Percentiles rank a stretch among this genome's conserved stretches.
phyloP scores from a whole-genome alignment of 306 rosid genomes.

The Castanea mollissima region DNA sequence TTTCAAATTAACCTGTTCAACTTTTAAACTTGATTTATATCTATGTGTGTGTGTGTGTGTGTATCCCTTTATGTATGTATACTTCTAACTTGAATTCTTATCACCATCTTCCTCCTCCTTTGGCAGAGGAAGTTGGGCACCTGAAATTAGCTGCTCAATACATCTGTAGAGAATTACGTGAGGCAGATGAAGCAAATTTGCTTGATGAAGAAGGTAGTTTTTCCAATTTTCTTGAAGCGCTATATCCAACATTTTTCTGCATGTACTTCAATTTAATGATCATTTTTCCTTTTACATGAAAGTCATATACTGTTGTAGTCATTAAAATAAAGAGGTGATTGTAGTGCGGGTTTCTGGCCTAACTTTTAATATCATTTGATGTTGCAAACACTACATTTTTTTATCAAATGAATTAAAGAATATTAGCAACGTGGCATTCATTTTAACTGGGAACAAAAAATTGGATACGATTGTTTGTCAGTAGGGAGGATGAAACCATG shows the following conservation, averaged over 20 bases:
- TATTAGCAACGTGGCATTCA: not conserved
- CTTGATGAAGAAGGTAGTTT: conserved; percentile 81
- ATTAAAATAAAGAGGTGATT: not conserved
- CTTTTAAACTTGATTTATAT: not conserved
- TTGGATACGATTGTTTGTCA: not conserved
- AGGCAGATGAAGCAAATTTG: conserved; percentile 85
- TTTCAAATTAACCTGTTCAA: not conserved
- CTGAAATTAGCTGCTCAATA: conserved; percentile 64
- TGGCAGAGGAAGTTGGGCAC: conserved; percentile 61
- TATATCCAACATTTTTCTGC: not conserved
- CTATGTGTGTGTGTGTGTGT: too few species aligned
- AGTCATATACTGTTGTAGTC: not conserved
- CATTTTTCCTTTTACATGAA: not conserved
- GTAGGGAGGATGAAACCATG: too few species aligned
- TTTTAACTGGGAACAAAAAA: not conserved
- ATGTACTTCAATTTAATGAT: not conserved
- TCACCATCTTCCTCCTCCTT: conserved; percentile 20
- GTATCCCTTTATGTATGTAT: not conserved
- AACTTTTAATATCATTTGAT: not conserved
- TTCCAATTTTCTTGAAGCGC: conserved; percentile 2
- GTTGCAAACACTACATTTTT: not conserved
- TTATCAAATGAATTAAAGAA: not conserved
- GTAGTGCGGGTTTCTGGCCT: not conserved
- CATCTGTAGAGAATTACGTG: conserved; percentile 57
- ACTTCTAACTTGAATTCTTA: conserved; percentile 14